Evolutionary conservation across 805 yeast species (phyloP).

Genomic region (Kuraishia cidri): DNA sequence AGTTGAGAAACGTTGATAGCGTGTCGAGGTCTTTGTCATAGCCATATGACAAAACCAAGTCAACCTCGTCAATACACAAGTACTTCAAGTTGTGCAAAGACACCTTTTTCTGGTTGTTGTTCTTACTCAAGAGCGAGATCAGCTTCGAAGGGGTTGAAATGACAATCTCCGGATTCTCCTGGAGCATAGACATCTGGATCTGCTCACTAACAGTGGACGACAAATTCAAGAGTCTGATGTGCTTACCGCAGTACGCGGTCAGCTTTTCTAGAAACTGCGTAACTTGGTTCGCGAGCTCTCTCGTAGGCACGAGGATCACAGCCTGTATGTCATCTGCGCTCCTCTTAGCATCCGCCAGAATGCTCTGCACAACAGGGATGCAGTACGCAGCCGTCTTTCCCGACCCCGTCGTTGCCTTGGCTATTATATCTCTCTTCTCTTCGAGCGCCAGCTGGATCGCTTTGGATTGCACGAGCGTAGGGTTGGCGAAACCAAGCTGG

Average conservation of each 20-base stretch:
- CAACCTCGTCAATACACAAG: conserved; percentile 92
- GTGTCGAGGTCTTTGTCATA: conserved; percentile 75
- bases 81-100: conserved; percentile 51
- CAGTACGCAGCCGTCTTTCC: conserved; percentile 92
- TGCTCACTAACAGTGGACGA: conserved; percentile 58
- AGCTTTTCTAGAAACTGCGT: conserved; percentile 59
- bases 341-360: conserved; percentile 34
- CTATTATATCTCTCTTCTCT: conserved; percentile 86
- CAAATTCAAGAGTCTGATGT: conserved; percentile 57
- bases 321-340: conserved; percentile 31
- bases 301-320: conserved; percentile 83
- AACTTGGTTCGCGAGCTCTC: conserved; percentile 87
- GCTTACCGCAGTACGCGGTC: conserved; percentile 60
- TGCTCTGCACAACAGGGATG: conserved; percentile 77
- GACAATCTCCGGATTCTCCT: conserved; percentile 71
- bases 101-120: conserved; percentile 25
- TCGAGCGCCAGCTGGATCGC: conserved; percentile 90
- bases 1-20: conserved; percentile 57
- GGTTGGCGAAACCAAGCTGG: conserved; percentile 70
- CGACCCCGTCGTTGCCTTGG: conserved; percentile 91
- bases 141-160: conserved; percentile 85
- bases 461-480: conserved; percentile 84
- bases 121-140: conserved; percentile 40
- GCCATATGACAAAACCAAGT: conserved; percentile 82
- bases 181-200: conserved; percentile 61